A percentile compares a stretch with the other conserved stretches of the same genome.
phyloP scores from a whole-genome alignment of 2,329 filamentous ascomycete genomes.

The Fusarium nygamai region DNA sequence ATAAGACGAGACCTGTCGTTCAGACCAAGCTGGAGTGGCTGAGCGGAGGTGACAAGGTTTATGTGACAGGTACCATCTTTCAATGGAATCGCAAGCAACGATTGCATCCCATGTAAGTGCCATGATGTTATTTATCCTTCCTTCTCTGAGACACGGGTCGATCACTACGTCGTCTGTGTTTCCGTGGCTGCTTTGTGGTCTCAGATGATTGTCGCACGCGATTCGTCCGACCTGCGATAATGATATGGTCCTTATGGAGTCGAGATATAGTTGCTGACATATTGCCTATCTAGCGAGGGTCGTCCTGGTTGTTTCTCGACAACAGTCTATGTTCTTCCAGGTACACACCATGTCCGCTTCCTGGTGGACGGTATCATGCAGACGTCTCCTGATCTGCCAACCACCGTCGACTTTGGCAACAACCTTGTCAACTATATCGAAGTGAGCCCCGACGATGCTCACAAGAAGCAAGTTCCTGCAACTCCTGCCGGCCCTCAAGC shows the following conservation, averaged over 20 bases:
- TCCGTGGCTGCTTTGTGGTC: conserved; percentile 38
- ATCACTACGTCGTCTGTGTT: conserved; percentile 39
- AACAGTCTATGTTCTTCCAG: conserved; percentile 84
- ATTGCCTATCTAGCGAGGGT: conserved; percentile 55
- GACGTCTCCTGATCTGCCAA: conserved; percentile 86
- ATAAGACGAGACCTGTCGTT: conserved; percentile 80
- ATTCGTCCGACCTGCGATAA: neutral
- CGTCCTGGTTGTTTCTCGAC: conserved; percentile 75
- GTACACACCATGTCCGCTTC: conserved; percentile 97
- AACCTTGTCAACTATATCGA: conserved; percentile 99
- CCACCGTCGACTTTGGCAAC: conserved; percentile 97
- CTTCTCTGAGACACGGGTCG: conserved; percentile 36
- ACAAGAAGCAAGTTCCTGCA: conserved; percentile 42
- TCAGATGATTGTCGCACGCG: conserved; percentile 37
- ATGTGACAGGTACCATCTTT: conserved; percentile 96
- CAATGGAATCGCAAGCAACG: conserved; percentile 96
- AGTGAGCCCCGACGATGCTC: conserved; percentile 79
- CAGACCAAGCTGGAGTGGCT: conserved; percentile 89
- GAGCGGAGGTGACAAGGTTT: conserved; percentile 85
- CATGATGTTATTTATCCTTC: neutral
- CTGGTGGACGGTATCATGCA: conserved; percentile 94
- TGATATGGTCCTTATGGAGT: neutral
- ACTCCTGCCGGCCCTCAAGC: conserved; percentile 48
- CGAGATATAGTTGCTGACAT: conserved; percentile 28
- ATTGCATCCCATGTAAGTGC: conserved; percentile 82